Evolutionary conservation across 805 yeast species (phyloP).

Genomic region (Candida loeiensis): DNA sequence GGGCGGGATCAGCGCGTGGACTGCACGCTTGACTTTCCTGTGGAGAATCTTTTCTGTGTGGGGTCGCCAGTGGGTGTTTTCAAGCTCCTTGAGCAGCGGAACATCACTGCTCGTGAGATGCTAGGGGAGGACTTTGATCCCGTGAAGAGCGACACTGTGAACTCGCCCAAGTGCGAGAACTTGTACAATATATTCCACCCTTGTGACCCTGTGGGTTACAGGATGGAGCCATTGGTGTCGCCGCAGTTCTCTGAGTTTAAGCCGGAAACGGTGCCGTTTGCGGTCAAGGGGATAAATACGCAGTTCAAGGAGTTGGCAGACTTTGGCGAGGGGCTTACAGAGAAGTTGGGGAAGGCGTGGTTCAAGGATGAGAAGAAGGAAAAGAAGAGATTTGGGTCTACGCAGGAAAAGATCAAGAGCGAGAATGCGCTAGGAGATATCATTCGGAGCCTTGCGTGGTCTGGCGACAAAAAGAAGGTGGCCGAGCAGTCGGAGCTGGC

Average conservation of each 20-base stretch:
- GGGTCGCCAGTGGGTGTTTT: slow-evolving; percentile 93
- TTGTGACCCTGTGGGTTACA: slow-evolving; percentile 86
- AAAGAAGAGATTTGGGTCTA: slow-evolving; percentile 10
- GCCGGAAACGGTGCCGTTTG: slow-evolving; percentile 59
- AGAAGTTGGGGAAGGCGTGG: slow-evolving; percentile 37
- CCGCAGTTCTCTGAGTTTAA: slow-evolving; percentile 44
- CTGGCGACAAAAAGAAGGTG: slow-evolving; percentile 9
- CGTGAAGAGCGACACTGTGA: slow-evolving; percentile 6
- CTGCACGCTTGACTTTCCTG: slow-evolving; percentile 55
- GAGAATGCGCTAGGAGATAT: slow-evolving; percentile 44
- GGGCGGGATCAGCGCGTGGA: slow-evolving; percentile 6
- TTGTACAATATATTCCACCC: slow-evolving; percentile 84
- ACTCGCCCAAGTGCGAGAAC: slow-evolving; percentile 58
- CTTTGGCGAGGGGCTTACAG: slow-evolving; percentile 37
- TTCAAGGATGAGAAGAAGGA: slow-evolving; percentile 11
- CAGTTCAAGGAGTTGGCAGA: slow-evolving; percentile 42
- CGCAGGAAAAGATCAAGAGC: slow-evolving; percentile 15
- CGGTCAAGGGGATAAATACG: slow-evolving; percentile 44
- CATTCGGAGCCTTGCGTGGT: slow-evolving; percentile 23
- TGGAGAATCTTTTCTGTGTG: slow-evolving; percentile 69
- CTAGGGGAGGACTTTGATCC: slow-evolving; percentile 19
- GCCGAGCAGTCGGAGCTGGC: slow-evolving; percentile 17
- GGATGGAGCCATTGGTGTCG: slow-evolving; percentile 79
- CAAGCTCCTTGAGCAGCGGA: slow-evolving; percentile 64
- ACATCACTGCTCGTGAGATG: slow-evolving; percentile 45